phyloP scores from a whole-genome alignment of 768 basidiomycete genomes.

The Tricholomella constricta region DNA sequence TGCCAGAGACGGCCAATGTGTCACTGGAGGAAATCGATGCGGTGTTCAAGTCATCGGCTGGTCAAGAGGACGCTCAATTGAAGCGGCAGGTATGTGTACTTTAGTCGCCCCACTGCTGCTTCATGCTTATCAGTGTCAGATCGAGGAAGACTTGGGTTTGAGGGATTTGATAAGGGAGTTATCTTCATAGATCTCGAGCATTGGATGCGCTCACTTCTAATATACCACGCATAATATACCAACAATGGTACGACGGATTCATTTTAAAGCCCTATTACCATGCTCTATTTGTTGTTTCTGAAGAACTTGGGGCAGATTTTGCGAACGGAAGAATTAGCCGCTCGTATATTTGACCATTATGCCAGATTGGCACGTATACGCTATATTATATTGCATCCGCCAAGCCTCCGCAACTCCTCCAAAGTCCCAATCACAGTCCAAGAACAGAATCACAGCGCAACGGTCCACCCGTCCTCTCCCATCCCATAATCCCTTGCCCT shows the following conservation, averaged over 20 bases:
- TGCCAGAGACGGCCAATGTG: slow-evolving; percentile 79
- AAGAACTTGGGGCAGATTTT: too few species aligned
- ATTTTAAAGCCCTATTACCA: too few species aligned
- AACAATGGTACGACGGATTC: too few species aligned
- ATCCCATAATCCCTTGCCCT: slow-evolving; percentile 21
- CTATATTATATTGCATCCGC: too few species aligned
- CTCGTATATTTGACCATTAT: too few species aligned
- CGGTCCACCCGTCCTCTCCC: slow-evolving; percentile 19
- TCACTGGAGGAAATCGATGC: slow-evolving; percentile 77
- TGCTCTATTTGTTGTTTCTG: too few species aligned
- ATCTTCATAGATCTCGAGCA: background rate
- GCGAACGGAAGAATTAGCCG: too few species aligned
- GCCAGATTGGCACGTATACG: too few species aligned
- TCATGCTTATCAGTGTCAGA: slow-evolving; percentile 35
- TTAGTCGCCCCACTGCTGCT: background rate
- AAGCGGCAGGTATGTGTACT: slow-evolving; percentile 51
- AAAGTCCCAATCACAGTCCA: too few species aligned
- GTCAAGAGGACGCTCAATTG: slow-evolving; percentile 50
- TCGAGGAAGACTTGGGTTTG: slow-evolving; percentile 41
- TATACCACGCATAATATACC: too few species aligned
- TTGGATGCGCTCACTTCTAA: background rate
- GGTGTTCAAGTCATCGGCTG: slow-evolving; percentile 63
- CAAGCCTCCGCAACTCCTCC: too few species aligned
- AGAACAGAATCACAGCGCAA: slow-evolving; percentile 1
- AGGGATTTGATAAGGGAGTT: slow-evolving; percentile 16